Evolutionary conservation across 139 green algal species (phyloP).

Genomic region (Diplosphaera chodatii): DNA sequence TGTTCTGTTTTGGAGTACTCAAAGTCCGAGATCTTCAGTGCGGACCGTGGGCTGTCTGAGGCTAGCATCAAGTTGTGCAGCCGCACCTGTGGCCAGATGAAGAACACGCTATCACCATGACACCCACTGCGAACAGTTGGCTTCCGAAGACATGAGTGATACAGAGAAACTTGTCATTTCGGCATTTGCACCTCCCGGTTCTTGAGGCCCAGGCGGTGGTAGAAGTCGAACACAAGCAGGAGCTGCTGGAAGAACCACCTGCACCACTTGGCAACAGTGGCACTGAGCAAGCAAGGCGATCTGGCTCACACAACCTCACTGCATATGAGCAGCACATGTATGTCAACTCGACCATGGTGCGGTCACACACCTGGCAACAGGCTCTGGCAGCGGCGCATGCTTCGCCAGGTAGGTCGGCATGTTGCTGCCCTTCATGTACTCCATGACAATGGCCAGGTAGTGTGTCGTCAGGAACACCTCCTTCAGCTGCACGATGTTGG

Average conservation of each 20-base stretch:
- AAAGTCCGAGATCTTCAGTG: not conserved
- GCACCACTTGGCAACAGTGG: too few relatives aligned
- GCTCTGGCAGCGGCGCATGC: slow-evolving; percentile 12
- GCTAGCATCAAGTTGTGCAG: not conserved
- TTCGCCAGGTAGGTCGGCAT: slow-evolving; percentile 41
- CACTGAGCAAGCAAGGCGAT: too few relatives aligned
- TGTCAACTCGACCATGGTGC: too few relatives aligned
- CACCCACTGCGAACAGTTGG: too few relatives aligned
- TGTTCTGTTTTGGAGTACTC: not conserved
- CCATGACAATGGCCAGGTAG: slow-evolving; percentile 71
- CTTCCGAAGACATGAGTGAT: too few relatives aligned
- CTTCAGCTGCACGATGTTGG: slow-evolving; percentile 30
- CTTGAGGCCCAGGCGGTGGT: slow-evolving; percentile 42
- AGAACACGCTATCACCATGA: too few relatives aligned
- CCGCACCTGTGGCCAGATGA: not conserved
- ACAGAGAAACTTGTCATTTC: too few relatives aligned
- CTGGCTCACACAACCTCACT: too few relatives aligned
- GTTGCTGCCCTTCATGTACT: slow-evolving; percentile 57
- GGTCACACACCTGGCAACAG: slow-evolving; percentile 12
- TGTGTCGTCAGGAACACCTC: slow-evolving; percentile 44
- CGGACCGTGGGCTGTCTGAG: not conserved
- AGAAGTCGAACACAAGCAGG: slow-evolving; percentile 58
- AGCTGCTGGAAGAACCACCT: slow-evolving; percentile 84
- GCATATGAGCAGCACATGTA: too few relatives aligned
- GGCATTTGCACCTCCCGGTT: slow-evolving; percentile 72